Percentiles rank a stretch among this genome's conserved stretches.
phyloP scores from a whole-genome alignment of 1,139 yeast species.

The Kurtzmaniella natalensis region DNA sequence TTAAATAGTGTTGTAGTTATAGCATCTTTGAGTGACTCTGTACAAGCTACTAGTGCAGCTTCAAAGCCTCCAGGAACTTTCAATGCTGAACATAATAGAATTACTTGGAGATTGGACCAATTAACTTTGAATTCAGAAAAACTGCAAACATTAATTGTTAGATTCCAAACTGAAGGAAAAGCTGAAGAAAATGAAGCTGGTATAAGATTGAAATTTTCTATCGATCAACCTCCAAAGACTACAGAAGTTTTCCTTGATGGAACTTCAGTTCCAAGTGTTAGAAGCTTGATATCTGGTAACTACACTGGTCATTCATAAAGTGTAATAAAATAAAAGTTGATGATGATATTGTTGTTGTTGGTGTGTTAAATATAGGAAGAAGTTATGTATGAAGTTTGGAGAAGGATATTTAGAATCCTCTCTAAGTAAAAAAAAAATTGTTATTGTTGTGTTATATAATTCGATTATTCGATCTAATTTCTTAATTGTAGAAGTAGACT shows the following conservation, averaged over 20 bases:
- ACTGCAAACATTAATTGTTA: conserved; percentile 65
- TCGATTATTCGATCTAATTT: no score
- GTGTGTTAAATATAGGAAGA: no score
- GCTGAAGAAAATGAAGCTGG: conserved; percentile 71
- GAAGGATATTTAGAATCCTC: no score
- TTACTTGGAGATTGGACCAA: conserved; percentile 71
- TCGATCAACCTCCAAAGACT: conserved; percentile 26
- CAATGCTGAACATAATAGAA: conserved; percentile 76
- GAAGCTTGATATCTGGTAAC: conserved; percentile 34
- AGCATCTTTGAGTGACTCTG: conserved; percentile 46
- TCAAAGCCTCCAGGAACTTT: conserved; percentile 90
- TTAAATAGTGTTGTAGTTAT: conserved; percentile 65
- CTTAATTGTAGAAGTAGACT: no score
- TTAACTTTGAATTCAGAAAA: conserved; percentile 32
- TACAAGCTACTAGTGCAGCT: conserved; percentile 64
- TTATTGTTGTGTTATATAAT: no score
- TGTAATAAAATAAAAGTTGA: no score
- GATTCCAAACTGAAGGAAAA: conserved; percentile 60
- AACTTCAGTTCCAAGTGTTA: conserved; percentile 24
- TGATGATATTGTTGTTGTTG: no score
- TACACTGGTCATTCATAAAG: conserved; percentile 26
- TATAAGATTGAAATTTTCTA: conserved; percentile 57
- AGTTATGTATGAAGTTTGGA: no score
- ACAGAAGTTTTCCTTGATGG: conserved; percentile 19
- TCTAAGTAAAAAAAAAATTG: no score